These are phyloP conservation scores for Trametes maxima DNA, from an alignment of 768 basidiomycete species.

Conservation along the genomic window DNA sequence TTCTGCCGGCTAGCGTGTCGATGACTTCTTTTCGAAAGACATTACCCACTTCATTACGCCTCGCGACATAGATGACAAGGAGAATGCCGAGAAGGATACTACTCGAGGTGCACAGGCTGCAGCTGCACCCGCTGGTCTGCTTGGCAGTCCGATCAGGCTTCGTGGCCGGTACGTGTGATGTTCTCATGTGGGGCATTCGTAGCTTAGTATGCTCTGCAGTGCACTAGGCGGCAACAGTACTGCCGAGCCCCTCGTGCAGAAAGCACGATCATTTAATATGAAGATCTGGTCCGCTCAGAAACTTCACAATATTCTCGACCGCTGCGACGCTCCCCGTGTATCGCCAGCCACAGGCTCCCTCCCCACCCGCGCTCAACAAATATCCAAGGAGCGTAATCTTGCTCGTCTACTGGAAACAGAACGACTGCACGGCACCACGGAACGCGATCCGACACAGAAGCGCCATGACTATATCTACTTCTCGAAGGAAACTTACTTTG, in stretches of 20 bases:
- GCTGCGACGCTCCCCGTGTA: conserved; percentile 51
- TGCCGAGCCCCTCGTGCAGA: conserved; percentile 55
- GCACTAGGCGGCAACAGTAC: conserved; percentile 6
- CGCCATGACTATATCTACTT: conserved; percentile 92
- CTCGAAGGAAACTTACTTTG: conserved; percentile 68
- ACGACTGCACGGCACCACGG: conserved; percentile 78
- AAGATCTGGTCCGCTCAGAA: conserved; percentile 87
- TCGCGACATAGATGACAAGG: conserved; percentile 56
- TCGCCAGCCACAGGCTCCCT: conserved; percentile 33
- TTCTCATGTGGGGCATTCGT: not conserved
- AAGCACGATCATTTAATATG: conserved; percentile 70
- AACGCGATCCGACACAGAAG: conserved; percentile 89
- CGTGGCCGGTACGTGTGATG: conserved; percentile 51
- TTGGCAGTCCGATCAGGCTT: conserved; percentile 70
- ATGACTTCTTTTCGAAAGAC: conserved; percentile 84
- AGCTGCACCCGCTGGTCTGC: conserved; percentile 32
- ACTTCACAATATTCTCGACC: conserved; percentile 69
- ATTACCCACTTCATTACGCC: conserved; percentile 86
- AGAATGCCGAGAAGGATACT: conserved; percentile 65
- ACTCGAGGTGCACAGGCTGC: conserved; percentile 28
- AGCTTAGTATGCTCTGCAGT: conserved; percentile 14
- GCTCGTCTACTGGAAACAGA: conserved; percentile 77
- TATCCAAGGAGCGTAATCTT: conserved; percentile 47
- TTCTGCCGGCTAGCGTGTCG: conserved; percentile 58
- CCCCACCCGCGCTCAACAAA: conserved; percentile 32